Evolutionary conservation across 768 basidiomycete genomes (phyloP).

Genomic region (Chalciporus sphaerocephalus): DNA sequence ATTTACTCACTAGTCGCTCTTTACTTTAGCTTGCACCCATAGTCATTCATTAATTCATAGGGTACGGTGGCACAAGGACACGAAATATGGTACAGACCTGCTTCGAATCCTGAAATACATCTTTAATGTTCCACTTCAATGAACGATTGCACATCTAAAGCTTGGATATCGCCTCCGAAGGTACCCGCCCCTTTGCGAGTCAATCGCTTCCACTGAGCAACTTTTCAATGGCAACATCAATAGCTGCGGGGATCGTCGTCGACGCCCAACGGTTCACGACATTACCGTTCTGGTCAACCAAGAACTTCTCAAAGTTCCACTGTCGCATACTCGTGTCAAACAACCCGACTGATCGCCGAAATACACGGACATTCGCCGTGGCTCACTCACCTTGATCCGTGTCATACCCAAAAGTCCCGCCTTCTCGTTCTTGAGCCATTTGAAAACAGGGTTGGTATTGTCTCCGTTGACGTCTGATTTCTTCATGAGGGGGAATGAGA

Average conservation of each 20-base stretch:
- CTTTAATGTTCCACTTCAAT: neutral
- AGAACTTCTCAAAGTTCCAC: conserved; percentile 94
- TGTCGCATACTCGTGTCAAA: conserved; percentile 21
- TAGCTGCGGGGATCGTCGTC: conserved; percentile 62
- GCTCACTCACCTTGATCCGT: conserved; percentile 63
- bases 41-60: too few species aligned
- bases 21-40: neutral
- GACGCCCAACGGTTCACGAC: conserved; percentile 76
- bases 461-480: conserved; percentile 94
- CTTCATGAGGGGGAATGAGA: conserved; percentile 86
- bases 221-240: conserved; percentile 62
- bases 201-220: conserved; percentile 36
- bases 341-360: neutral
- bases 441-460: conserved; percentile 75
- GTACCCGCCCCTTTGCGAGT: conserved; percentile 6
- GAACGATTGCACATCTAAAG: conserved; percentile 7
- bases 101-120: neutral
- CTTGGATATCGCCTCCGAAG: conserved; percentile 1
- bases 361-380: neutral
- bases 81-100: neutral
- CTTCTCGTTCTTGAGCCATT: conserved; percentile 81
- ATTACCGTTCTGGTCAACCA: conserved; percentile 72
- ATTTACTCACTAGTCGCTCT: neutral
- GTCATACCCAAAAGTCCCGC: conserved; percentile 65
- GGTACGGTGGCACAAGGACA: neutral